A percentile compares a stretch with the other conserved stretches of the same genome.
Conservation (phyloP, 2,329 filamentous ascomycete genomes). For the Fusarium newnesense region DNA sequence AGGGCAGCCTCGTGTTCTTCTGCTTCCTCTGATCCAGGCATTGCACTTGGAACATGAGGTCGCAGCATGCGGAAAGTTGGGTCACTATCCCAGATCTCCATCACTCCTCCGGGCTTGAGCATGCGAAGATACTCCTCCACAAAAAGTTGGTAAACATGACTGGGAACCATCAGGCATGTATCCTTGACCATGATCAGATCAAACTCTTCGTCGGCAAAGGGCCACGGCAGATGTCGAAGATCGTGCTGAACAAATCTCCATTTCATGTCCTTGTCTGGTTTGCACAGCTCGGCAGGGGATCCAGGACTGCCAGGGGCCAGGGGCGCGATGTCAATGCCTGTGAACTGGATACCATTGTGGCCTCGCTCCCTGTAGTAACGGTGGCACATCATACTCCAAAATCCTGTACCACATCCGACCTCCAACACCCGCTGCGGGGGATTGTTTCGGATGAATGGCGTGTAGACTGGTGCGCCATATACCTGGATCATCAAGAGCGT, state of each 20-base stretch:
- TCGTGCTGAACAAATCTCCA: constrained; percentile 94
- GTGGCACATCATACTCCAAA: constrained; percentile 92
- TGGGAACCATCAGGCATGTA: constrained; percentile 73
- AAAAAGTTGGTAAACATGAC: constrained; percentile 64
- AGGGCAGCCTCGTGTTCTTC: constrained; percentile 73
- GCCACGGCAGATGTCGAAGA: constrained; percentile 77
- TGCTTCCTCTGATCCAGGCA: constrained; percentile 49
- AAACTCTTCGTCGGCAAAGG: constrained; percentile 82
- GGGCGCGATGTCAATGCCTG: constrained; percentile 83
- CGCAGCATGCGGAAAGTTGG: constrained; percentile 84
- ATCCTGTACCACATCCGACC: constrained; percentile 85
- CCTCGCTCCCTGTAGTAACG: constrained; percentile 78
- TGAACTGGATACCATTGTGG: constrained; percentile 77
- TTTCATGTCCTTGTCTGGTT: constrained; percentile 77
- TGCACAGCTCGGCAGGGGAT: constrained; percentile 52
- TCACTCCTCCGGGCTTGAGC: constrained; percentile 77
- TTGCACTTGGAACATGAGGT: constrained; percentile 73
- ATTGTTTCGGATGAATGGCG: constrained; percentile 70
- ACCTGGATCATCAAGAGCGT: constrained; percentile 84
- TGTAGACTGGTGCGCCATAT: constrained; percentile 83
- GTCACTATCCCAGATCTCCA: constrained; percentile 93
- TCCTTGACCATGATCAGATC: constrained; percentile 93
- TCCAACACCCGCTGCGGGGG: constrained; percentile 85
- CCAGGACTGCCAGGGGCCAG: constrained; percentile 61
- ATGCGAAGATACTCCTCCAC: constrained; percentile 81